Conservation (phyloP, 1,139 yeast genomes). For the Candida tunisiensis region DNA sequence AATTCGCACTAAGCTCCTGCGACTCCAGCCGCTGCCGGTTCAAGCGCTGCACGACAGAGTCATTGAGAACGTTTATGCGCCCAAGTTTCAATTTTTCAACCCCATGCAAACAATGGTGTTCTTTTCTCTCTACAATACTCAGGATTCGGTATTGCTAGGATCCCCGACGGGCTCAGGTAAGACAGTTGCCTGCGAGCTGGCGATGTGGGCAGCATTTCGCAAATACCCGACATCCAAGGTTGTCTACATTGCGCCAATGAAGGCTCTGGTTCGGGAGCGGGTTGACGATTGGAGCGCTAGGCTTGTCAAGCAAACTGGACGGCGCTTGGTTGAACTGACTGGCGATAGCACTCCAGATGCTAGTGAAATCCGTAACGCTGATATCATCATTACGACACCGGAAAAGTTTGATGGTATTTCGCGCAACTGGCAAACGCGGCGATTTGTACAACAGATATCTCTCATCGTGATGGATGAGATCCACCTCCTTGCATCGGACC, state of each 20-base stretch:
- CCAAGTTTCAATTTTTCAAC: slow-evolving; percentile 70
- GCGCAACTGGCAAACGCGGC: slow-evolving; percentile 94
- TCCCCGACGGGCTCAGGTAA: slow-evolving; percentile 99
- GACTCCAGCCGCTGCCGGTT: slow-evolving; percentile 75
- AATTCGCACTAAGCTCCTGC: slow-evolving; percentile 59
- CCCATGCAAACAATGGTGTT: slow-evolving; percentile 99
- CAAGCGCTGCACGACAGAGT: slow-evolving; percentile 57
- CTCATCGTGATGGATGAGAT: slow-evolving; percentile 96
- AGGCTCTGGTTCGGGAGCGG: slow-evolving; percentile 90
- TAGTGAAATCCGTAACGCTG: slow-evolving; percentile 70
- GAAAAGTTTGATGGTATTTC: slow-evolving; percentile 98
- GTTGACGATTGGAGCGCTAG: slow-evolving; percentile 87
- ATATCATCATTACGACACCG: slow-evolving; percentile 90
- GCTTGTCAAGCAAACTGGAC: slow-evolving; percentile 31
- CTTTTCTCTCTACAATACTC: slow-evolving; percentile 68
- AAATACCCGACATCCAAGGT: slow-evolving; percentile 69
- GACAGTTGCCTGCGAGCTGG: slow-evolving; percentile 92
- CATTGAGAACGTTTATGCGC: slow-evolving; percentile 49
- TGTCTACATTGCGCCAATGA: slow-evolving; percentile 98
- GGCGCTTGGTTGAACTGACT: slow-evolving; percentile 75
- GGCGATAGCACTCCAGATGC: slow-evolving; percentile 96
- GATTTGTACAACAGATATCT: slow-evolving; percentile 81
- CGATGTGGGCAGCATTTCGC: slow-evolving; percentile 89
- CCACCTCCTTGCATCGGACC: slow-evolving; percentile 89
- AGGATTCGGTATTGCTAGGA: slow-evolving; percentile 77